Base-by-base conservation (phyloP, 176 grass and related monocot genomes). In the Oryza nivara region DNA sequence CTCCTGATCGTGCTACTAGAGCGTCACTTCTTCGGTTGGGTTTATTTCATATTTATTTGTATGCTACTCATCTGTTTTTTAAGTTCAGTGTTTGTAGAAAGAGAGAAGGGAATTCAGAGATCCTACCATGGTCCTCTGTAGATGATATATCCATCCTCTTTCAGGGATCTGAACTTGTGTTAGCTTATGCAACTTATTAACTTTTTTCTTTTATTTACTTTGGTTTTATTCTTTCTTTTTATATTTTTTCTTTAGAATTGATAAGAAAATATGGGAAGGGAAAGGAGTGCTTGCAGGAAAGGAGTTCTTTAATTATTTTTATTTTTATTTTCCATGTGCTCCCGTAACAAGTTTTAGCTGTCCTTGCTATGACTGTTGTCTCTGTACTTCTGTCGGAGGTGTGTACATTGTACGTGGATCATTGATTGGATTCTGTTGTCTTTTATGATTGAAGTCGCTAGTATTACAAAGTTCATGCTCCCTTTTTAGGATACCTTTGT, bases 101-200 rank as follows among this genome's bases (percentile, higher is more conserved):
- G 80, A 83, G 88, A 80, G 84, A 90, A 86, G 75, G 84, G 74
- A 76, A 68, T 80, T 80, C 49, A 80, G 80, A 82, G 80, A 80
- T 52, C 75, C 20, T 41, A 64, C 17, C 63, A 19, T 19, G 69
- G 16, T 83, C 70, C 63, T 87, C 84, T 75, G 80, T 63, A 52
- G 88, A 83, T 70, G 63, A 70, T 85, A 70, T 85, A 76, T 75
- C 84, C 89, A 87, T 90, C 89, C 84, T 90, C 75, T 87, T 87
- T 87, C 84, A 70, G 64, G 19, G 61, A 73, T 89, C 78, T 89
- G 83, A 54, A 83, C 84, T 70, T 79, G 34, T 48, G 74, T 79
- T 87, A 87, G 75, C 40, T 46, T 90, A 80, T 83, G 80, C n/a
- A 75, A 80, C 66, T 52, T 69, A 28, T 80, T 86, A 74, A 74